Base-by-base conservation (phyloP, 306 rosid species). In the Hippophae rhamnoides region DNA sequence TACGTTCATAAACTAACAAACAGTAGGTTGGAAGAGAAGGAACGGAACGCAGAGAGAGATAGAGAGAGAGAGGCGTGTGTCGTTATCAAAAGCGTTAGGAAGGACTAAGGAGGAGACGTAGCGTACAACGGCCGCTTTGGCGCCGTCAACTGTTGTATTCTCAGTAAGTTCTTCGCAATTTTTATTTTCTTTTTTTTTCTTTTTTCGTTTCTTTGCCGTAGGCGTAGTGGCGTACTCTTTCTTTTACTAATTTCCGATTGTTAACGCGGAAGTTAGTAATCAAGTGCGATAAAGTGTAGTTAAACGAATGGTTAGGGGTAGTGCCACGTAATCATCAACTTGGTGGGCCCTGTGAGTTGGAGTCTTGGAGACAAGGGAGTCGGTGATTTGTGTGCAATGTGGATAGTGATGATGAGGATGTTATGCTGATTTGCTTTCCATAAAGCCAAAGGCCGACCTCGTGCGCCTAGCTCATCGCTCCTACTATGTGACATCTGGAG, bases 71-170 rank as follows among this genome's bases (percentile, higher is more conserved):
- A 48, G 13, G 13, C 7, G 52, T 18, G 13, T 18, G 52, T 48
- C 18, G 52, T 48, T 48, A 48, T 48, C 23, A 48, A 48, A 48
- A 23, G 50, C 51, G 60, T 25, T 25, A 49, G 56, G 23, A 18
- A 18, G 23, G 23, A 18, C 23, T 18, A 40, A 48, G 18, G 63
- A 43, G 78, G 60, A 57, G 72, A 69, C 69, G 81, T 68, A 73
- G 78, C 83, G 84, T 88, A 77, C 78, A 78, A 75, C 86, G 82
- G 81, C 83, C 83, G 94, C 82, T 73, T 76, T 47, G 38, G 71
- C 66, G 53, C 66, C 74, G 77, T 78, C 86, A 74, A 65, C 77
- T 80, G 76, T 58, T 56, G 68, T 65, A 60, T 63, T 42, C 57
- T 50, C 60, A 31, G 61, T 63, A 54, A 65, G 47, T 43, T 27